A percentile compares a stretch with the other conserved stretches of the same genome.
phyloP scores from a whole-genome alignment of 495 filamentous ascomycete genomes.

The Trichoderma orchidacearum region DNA sequence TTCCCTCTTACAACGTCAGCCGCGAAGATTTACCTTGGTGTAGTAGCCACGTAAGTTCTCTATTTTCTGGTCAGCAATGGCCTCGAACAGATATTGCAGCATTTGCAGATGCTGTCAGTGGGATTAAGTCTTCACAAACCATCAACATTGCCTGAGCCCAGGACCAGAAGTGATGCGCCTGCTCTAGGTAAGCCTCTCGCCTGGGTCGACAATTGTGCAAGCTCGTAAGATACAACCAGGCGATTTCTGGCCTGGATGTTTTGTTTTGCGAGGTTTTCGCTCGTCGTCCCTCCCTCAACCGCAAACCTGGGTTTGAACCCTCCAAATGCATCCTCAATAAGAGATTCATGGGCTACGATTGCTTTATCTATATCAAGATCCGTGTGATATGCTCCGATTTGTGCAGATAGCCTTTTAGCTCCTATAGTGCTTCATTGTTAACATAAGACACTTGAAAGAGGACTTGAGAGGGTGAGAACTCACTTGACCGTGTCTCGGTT shows the following conservation, averaged over 20 bases:
- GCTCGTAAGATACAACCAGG: slow-evolving; percentile 73
- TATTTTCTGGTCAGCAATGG: too few relatives aligned
- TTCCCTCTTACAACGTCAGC: too few relatives aligned
- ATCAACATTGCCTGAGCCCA: slow-evolving; percentile 38
- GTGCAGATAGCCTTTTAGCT: slow-evolving; percentile 50
- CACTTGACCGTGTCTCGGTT: neutral
- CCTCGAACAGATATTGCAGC: too few relatives aligned
- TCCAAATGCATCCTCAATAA: slow-evolving; percentile 14
- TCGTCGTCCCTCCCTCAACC: slow-evolving; percentile 45
- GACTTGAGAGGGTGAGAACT: neutral
- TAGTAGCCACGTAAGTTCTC: too few relatives aligned
- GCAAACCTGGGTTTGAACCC: slow-evolving; percentile 45
- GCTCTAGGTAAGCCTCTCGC: slow-evolving; percentile 30
- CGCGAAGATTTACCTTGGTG: too few relatives aligned
- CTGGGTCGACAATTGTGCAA: slow-evolving; percentile 52
- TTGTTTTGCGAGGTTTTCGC: slow-evolving; percentile 57
- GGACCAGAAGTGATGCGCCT: slow-evolving; percentile 23
- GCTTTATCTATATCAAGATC: slow-evolving; percentile 67
- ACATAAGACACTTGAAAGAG: too few relatives aligned
- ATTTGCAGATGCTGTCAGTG: too few relatives aligned
- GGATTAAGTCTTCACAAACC: too few relatives aligned
- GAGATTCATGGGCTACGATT: slow-evolving; percentile 20
- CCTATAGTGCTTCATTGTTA: slow-evolving; percentile 53
- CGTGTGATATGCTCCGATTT: slow-evolving; percentile 61
- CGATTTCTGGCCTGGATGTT: slow-evolving; percentile 69